These are phyloP conservation scores for Triglochin maritima DNA, from an alignment of 106 monocot genomes.

Conservation along the genomic window DNA sequence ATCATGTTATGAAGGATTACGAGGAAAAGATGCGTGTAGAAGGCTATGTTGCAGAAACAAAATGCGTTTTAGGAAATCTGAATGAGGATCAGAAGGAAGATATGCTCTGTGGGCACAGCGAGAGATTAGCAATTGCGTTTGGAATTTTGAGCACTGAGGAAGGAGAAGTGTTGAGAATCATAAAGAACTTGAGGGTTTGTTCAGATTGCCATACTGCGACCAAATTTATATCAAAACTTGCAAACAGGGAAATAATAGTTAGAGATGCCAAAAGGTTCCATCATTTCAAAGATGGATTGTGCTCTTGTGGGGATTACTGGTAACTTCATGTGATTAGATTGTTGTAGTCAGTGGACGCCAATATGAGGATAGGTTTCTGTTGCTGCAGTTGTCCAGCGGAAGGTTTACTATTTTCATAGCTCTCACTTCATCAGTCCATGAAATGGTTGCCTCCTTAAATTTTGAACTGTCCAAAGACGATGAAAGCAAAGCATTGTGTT, in stretches of 20 bases:
- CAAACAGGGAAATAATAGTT: constrained; percentile 37
- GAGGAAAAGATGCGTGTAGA: constrained; percentile 24
- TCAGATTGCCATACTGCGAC: constrained; percentile 43
- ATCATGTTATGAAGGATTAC: constrained; percentile 16
- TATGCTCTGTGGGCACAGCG: constrained; percentile 46
- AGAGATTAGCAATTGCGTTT: constrained; percentile 46
- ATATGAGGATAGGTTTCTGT: no score
- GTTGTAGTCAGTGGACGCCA: no score
- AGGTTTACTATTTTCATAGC: no score
- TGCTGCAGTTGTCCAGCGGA: no score
- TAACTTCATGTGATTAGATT: constrained; percentile 7
- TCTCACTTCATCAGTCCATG: no score
- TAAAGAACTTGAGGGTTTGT: constrained; percentile 55
- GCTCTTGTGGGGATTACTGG: constrained; percentile 68
- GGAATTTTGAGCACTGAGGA: constrained; percentile 27
- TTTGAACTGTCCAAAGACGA: no score
- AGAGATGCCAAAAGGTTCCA: constrained; percentile 55
- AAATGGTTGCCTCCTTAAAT: no score
- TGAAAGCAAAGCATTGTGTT: no score
- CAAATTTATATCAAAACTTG: constrained; percentile 41
- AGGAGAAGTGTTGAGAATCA: constrained; percentile 20
- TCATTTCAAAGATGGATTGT: constrained; percentile 40
- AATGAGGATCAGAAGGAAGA: constrained; percentile 31
- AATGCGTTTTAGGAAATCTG: constrained; percentile 29
- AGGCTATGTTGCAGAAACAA: constrained; percentile 28